Evolutionary conservation across 257 asterid genomes (phyloP).

Genomic region (Datura wrightii): DNA sequence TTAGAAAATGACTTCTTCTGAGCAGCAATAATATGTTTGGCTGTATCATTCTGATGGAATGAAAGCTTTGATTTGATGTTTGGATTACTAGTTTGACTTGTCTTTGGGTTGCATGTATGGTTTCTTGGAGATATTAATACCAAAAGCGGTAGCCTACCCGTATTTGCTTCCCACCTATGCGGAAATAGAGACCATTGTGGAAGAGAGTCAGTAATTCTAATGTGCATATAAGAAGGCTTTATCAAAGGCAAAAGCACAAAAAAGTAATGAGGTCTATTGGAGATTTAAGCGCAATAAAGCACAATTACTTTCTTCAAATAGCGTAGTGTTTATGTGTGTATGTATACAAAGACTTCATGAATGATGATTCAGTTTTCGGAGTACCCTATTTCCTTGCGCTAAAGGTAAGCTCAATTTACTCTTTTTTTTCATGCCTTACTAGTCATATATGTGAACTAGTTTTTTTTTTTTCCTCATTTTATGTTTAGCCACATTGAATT

Average conservation of each 20-base stretch:
- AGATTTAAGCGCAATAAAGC: background rate
- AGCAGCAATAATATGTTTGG: background rate
- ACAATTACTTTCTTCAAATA: background rate
- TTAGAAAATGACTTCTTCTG: background rate
- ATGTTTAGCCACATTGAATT: too few species aligned
- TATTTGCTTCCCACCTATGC: background rate
- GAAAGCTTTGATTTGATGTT: background rate
- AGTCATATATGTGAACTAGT: too few species aligned
- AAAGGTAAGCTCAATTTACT: too few species aligned
- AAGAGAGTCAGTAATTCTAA: background rate
- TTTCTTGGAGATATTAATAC: background rate
- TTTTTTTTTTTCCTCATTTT: too few species aligned
- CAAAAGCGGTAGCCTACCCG: background rate
- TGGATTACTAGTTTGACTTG: background rate
- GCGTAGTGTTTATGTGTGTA: too few species aligned
- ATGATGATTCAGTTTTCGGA: too few species aligned
- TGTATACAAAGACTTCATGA: too few species aligned
- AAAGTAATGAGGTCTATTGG: background rate
- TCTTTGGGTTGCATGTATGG: background rate
- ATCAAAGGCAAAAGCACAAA: background rate
- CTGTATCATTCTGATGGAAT: background rate
- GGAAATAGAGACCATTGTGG: background rate
- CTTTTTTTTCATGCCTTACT: too few species aligned
- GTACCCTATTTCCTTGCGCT: too few species aligned
- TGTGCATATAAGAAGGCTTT: background rate